These are phyloP conservation scores for Hemerocallis citrina DNA, from an alignment of 106 monocot species.

Conservation along the genomic window DNA sequence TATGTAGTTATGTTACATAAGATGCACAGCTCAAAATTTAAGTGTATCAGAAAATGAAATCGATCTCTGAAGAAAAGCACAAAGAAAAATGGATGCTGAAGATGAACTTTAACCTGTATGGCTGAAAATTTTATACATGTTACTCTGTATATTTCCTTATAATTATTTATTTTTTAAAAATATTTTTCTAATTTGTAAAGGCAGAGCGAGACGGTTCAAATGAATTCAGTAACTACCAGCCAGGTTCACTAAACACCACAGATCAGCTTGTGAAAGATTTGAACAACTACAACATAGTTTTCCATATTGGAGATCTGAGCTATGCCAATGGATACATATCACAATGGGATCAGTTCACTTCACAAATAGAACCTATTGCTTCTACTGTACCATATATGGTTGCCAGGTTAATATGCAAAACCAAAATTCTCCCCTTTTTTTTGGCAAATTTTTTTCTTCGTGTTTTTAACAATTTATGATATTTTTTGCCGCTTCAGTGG, in stretches of 20 bases:
- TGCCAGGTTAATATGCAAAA: slow-evolving; percentile 43
- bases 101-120: too few relatives aligned
- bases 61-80: too few relatives aligned
- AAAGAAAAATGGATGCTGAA: too few relatives aligned
- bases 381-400: slow-evolving; percentile 90
- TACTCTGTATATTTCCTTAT: too few relatives aligned
- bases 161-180: too few relatives aligned
- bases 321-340: slow-evolving; percentile 97
- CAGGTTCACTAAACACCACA: slow-evolving; percentile 87
- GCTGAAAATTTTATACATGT: too few relatives aligned
- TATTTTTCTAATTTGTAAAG: too few relatives aligned
- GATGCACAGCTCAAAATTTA: too few relatives aligned
- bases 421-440: too few relatives aligned
- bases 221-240: slow-evolving; percentile 86
- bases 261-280: slow-evolving; percentile 75
- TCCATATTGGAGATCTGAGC: slow-evolving; percentile 86
- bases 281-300: slow-evolving; percentile 83
- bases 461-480: background rate
- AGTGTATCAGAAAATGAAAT: too few relatives aligned
- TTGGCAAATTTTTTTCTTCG: too few relatives aligned
- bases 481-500: slow-evolving; percentile 43
- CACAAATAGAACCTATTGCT: slow-evolving; percentile 84
- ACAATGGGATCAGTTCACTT: slow-evolving; percentile 98
- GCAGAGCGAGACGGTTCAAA: slow-evolving; percentile 90
- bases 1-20: too few relatives aligned